These are phyloP conservation scores for Alternaria atra DNA, from an alignment of 2,329 filamentous ascomycete species.

Conservation along the genomic window DNA sequence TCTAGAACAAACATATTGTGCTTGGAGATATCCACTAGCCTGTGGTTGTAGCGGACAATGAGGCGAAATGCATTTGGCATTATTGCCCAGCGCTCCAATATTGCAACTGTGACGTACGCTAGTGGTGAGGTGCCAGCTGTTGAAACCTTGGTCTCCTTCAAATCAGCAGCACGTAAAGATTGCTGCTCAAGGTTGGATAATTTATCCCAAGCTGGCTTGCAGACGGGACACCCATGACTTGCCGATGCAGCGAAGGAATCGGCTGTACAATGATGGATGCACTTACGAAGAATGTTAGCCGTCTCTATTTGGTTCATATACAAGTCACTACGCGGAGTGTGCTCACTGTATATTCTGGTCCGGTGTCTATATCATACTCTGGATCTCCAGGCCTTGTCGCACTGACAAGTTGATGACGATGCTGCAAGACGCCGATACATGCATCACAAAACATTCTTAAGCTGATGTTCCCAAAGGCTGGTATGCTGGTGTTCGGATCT, in stretches of 20 bases:
- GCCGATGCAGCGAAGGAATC: background rate
- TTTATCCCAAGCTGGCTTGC: background rate
- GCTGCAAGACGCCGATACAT: background rate
- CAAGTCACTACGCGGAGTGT: no score
- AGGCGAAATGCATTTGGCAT: no score
- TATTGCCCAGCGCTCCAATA: no score
- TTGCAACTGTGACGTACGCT: no score
- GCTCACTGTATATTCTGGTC: background rate
- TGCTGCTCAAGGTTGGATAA: background rate
- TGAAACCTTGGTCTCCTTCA: background rate
- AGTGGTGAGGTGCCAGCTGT: no score
- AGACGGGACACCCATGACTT: background rate
- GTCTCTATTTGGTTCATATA: no score
- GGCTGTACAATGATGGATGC: no score
- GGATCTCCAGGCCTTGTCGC: background rate
- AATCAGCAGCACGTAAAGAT: background rate
- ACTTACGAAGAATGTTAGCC: no score
- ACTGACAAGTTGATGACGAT: background rate
- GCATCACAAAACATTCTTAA: conserved; percentile 4
- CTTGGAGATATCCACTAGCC: no score
- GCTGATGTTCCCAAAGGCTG: background rate
- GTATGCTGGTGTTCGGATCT: background rate
- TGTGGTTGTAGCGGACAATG: no score
- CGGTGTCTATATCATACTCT: accelerated
- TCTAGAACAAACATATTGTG: background rate